These are phyloP conservation scores for Cladophialophora chaetospira DNA, from an alignment of 2,329 filamentous ascomycete genomes.

Conservation along the genomic window DNA sequence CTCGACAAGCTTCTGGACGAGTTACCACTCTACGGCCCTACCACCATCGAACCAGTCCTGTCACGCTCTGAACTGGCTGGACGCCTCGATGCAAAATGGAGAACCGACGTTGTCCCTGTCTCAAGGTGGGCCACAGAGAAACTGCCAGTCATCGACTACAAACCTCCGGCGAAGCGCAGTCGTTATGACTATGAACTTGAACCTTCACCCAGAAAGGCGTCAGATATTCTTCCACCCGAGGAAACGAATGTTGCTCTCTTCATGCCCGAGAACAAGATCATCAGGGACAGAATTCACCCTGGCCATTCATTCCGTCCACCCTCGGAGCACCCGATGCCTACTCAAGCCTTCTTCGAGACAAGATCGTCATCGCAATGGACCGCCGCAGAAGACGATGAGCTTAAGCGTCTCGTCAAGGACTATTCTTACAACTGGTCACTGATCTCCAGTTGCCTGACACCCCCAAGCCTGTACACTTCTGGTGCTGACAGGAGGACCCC, in stretches of 20 bases:
- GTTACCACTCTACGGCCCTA: slow-evolving; percentile 74
- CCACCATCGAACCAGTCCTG: slow-evolving; percentile 53
- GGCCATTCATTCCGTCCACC: slow-evolving; percentile 92
- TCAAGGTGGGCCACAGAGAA: slow-evolving; percentile 85
- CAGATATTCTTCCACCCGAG: slow-evolving; percentile 63
- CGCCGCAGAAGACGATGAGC: slow-evolving; percentile 82
- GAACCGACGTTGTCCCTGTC: slow-evolving; percentile 74
- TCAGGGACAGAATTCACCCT: slow-evolving; percentile 85
- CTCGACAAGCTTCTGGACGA: slow-evolving; percentile 78
- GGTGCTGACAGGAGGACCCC: slow-evolving; percentile 87
- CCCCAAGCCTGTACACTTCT: slow-evolving; percentile 76
- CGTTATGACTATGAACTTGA: slow-evolving; percentile 83
- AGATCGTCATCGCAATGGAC: slow-evolving; percentile 90
- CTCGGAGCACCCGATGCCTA: slow-evolving; percentile 87
- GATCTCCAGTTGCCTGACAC: slow-evolving; percentile 77
- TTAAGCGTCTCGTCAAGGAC: slow-evolving; percentile 81
- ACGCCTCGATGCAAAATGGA: slow-evolving; percentile 71
- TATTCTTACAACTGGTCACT: slow-evolving; percentile 98
- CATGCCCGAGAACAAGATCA: slow-evolving; percentile 81
- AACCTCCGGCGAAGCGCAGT: slow-evolving; percentile 72
- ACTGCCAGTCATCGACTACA: slow-evolving; percentile 67
- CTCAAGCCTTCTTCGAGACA: slow-evolving; percentile 85
- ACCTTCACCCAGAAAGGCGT: slow-evolving; percentile 59
- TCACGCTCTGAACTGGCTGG: slow-evolving; percentile 38
- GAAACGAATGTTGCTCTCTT: slow-evolving; percentile 83